Conservation (phyloP, 306 rosid species). For the Neltuma alba region DNA sequence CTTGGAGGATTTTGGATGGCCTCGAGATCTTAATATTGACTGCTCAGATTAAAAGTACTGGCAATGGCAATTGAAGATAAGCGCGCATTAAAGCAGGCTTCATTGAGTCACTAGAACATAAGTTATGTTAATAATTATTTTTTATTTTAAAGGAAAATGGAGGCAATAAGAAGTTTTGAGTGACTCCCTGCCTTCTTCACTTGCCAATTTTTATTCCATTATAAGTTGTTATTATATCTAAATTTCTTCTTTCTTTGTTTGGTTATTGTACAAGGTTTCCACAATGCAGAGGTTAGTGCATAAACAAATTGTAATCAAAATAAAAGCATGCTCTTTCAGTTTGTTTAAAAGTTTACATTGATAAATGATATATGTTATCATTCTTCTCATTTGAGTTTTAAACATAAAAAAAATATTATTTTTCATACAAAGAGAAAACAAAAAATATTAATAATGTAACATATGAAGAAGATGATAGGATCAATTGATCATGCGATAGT, state of each 20-base stretch:
- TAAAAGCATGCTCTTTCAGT: background rate
- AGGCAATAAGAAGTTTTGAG: background rate
- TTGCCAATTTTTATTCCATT: background rate
- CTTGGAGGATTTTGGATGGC: slow-evolving; percentile 99
- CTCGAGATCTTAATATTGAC: slow-evolving; percentile 57
- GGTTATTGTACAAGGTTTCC: background rate
- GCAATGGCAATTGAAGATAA: background rate
- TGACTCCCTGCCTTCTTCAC: too few species aligned
- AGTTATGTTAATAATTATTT: too few species aligned
- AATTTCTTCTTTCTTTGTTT: too few species aligned
- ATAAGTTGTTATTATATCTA: background rate
- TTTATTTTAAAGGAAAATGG: background rate
- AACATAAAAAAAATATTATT: too few species aligned
- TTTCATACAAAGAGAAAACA: too few species aligned
- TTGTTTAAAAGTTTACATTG: too few species aligned
- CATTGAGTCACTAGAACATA: background rate
- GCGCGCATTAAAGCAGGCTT: background rate
- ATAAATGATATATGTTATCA: too few species aligned
- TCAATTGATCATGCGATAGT: too few species aligned
- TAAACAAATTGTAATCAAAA: background rate
- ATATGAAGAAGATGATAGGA: too few species aligned
- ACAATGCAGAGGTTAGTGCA: background rate
- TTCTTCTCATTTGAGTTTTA: too few species aligned
- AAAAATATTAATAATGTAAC: too few species aligned
- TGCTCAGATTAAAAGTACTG: slow-evolving; percentile 32